Evolutionary conservation across 1,284 basidiomycete species (phyloP).

Genomic region (Mycena sp.): DNA sequence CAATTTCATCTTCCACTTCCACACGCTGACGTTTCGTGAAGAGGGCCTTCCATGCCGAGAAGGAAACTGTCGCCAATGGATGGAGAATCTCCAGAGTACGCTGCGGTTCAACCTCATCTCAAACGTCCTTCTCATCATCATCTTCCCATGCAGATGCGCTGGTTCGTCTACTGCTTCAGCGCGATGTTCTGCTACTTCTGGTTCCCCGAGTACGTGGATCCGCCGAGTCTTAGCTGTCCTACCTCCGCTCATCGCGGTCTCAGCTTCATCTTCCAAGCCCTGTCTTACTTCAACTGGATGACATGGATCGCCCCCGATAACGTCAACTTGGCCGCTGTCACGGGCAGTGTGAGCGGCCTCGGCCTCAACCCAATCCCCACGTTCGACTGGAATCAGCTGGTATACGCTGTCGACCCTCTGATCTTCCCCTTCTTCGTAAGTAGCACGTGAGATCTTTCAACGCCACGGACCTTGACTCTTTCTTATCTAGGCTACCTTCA

Average conservation of each 20-base stretch:
- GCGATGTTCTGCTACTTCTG: slow-evolving; percentile 45
- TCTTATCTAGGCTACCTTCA: slow-evolving; percentile 22
- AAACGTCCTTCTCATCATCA: slow-evolving; percentile 25
- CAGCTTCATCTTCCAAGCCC: slow-evolving; percentile 55
- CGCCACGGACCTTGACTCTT: too few species aligned
- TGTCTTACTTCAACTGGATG: slow-evolving; percentile 62
- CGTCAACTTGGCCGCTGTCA: slow-evolving; percentile 51
- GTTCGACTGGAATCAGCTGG: slow-evolving; percentile 23
- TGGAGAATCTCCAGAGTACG: slow-evolving; percentile 33
- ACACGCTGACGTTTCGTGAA: neutral
- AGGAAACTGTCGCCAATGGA: slow-evolving; percentile 40
- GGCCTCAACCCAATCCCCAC: slow-evolving; percentile 30
- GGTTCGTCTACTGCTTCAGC: slow-evolving; percentile 48
- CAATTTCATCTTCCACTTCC: neutral
- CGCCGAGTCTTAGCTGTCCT: too few species aligned
- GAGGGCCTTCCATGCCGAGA: slow-evolving; percentile 44
- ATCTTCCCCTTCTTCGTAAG: slow-evolving; percentile 19
- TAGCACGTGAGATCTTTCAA: neutral
- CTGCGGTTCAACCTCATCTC: neutral
- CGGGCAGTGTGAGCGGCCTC: slow-evolving; percentile 31
- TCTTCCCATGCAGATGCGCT: slow-evolving; percentile 42
- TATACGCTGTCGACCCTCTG: slow-evolving; percentile 5
- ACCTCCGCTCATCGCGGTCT: slow-evolving; percentile 39
- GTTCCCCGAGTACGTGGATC: slow-evolving; percentile 46
- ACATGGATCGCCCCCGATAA: slow-evolving; percentile 55